Conservation (phyloP, 495 filamentous ascomycete species). For the Tetracladium marchalianum region DNA sequence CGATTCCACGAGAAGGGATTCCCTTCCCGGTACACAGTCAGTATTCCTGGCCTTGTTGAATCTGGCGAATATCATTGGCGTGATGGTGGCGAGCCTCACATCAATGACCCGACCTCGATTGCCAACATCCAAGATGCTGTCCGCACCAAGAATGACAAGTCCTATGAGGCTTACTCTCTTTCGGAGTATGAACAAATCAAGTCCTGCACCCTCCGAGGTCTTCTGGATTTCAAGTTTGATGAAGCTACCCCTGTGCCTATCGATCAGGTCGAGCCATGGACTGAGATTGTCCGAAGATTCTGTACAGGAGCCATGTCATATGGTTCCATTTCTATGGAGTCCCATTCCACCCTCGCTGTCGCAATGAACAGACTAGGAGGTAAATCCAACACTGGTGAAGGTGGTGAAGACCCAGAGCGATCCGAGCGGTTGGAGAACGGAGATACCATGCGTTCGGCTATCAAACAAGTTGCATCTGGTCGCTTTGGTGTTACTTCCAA, state of each 20-base stretch:
- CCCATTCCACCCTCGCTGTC: constrained; percentile 92
- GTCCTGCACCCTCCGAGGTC: constrained; percentile 88
- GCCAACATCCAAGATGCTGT: constrained; percentile 98
- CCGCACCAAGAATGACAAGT: constrained; percentile 98
- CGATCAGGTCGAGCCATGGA: constrained; percentile 98
- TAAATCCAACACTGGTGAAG: constrained; percentile 98
- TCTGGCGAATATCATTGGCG: constrained; percentile 99
- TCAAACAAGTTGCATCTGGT: constrained; percentile 97
- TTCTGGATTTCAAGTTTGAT: constrained; percentile 98
- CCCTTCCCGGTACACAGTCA: constrained; percentile 69
- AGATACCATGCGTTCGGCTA: constrained; percentile 96
- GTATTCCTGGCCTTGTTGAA: constrained; percentile 78
- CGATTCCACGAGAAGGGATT: constrained; percentile 94
- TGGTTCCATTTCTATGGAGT: constrained; percentile 98
- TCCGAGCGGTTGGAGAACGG: constrained; percentile 82
- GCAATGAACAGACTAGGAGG: constrained; percentile 97
- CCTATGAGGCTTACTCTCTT: constrained; percentile 94
- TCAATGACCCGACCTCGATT: constrained; percentile 93
- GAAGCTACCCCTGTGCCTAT: constrained; percentile 80
- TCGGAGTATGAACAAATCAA: constrained; percentile 97
- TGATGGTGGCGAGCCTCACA: constrained; percentile 94
- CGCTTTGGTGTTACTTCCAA: constrained; percentile 97
- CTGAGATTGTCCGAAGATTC: constrained; percentile 94
- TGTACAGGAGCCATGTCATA: constrained; percentile 99
- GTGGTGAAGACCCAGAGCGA: constrained; percentile 93